phyloP scores from a whole-genome alignment of 306 rosid genomes.

The Cercis canadensis region DNA sequence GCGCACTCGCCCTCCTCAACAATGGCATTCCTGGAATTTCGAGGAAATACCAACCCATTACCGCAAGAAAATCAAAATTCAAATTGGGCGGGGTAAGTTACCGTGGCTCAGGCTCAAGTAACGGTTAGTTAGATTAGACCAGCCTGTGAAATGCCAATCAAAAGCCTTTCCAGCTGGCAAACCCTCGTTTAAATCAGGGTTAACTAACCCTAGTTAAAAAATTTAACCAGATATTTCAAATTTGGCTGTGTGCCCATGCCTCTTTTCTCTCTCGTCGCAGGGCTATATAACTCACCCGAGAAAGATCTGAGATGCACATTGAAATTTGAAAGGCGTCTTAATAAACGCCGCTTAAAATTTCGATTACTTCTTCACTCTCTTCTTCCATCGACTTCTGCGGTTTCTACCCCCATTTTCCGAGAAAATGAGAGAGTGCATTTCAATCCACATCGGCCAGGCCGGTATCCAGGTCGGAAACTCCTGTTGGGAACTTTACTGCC shows the following conservation, averaged over 20 bases:
- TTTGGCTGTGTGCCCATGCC: not conserved
- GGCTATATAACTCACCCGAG: conserved; percentile 23
- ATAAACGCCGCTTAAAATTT: conserved; percentile 58
- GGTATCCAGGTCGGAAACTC: conserved; percentile 89
- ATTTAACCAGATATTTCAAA: conserved; percentile 48
- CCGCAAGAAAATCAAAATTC: conserved; percentile 32
- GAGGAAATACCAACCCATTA: not conserved
- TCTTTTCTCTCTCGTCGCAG: not conserved
- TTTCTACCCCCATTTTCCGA: not conserved
- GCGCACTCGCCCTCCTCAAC: no score
- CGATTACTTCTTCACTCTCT: not conserved
- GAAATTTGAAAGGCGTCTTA: conserved; percentile 63
- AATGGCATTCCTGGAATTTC: conserved; percentile 26
- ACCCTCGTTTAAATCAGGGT: conserved; percentile 45
- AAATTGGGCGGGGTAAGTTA: conserved; percentile 6
- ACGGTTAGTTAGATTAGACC: conserved; percentile 33
- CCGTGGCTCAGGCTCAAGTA: not conserved
- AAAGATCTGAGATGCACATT: not conserved
- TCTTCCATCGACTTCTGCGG: not conserved
- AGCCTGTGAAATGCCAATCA: conserved; percentile 31
- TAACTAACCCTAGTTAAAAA: conserved; percentile 44
- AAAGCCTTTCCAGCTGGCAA: conserved; percentile 16
- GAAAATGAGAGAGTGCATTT: conserved; percentile 88
- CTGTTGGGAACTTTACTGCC: conserved; percentile 89
- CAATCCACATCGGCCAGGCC: conserved; percentile 87